phyloP scores from a whole-genome alignment of 371 early-diverging fungal species.

The Dinochytrium kinnereticum region DNA sequence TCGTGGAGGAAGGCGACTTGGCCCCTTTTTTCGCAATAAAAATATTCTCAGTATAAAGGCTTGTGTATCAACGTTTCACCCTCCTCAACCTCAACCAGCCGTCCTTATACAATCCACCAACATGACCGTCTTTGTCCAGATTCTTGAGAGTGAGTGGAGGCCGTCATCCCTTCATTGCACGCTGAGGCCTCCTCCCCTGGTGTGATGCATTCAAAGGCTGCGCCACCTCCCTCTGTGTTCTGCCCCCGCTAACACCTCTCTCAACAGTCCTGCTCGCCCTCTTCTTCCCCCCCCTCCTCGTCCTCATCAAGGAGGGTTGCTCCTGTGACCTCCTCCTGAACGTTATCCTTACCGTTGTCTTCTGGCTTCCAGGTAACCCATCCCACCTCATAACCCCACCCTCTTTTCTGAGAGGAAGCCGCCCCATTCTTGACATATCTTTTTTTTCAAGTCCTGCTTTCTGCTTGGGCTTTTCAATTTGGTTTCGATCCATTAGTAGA shows the following conservation, averaged over 20 bases:
- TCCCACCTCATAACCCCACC: background rate
- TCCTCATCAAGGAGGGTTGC: conserved; percentile 45
- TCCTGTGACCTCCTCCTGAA: conserved; percentile 41
- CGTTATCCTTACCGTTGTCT: conserved; percentile 36
- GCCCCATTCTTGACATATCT: background rate
- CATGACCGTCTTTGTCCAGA: background rate
- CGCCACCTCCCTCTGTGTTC: background rate
- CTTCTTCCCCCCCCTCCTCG: conserved; percentile 38
- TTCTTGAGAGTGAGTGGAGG: background rate
- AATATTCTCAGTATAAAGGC: too few relatives aligned
- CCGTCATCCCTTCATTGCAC: too few relatives aligned
- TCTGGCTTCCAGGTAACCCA: conserved; percentile 35
- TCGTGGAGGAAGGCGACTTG: too few relatives aligned
- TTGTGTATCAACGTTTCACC: too few relatives aligned
- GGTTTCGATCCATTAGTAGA: too few relatives aligned
- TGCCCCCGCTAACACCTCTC: background rate
- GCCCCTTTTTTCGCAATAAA: too few relatives aligned
- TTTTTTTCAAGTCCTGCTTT: too few relatives aligned
- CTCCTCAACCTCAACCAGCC: too few relatives aligned
- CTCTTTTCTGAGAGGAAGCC: background rate
- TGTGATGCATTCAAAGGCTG: too few relatives aligned
- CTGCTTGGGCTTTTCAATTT: too few relatives aligned
- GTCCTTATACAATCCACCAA: too few relatives aligned
- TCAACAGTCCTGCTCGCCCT: conserved; percentile 30
- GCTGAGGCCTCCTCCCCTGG: too few relatives aligned